Conservation (phyloP, 352 stramenopile genomes). For the Phytophthora europaea region DNA sequence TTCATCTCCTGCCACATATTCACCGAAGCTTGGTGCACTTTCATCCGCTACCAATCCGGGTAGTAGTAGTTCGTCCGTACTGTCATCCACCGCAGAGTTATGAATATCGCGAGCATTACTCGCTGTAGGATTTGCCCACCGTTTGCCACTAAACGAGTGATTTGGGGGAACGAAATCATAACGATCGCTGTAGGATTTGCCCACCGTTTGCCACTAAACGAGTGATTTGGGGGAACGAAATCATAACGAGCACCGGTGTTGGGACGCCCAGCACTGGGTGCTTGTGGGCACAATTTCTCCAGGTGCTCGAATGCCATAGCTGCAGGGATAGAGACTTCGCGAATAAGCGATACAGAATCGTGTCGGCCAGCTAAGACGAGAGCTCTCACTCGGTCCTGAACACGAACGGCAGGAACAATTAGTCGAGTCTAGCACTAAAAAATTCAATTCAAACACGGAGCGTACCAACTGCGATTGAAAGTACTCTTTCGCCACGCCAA, state of each 20-base stretch:
- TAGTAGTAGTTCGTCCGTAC: neutral
- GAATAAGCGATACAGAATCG: slow-evolving; percentile 62
- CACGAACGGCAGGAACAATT: neutral
- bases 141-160: slow-evolving; percentile 15
- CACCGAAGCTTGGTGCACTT: slow-evolving; percentile 12
- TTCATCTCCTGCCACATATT: slow-evolving; percentile 20
- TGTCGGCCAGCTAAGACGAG: slow-evolving; percentile 60
- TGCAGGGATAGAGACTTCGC: slow-evolving; percentile 57
- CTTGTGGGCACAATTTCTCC: slow-evolving; percentile 43
- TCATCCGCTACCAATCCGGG: slow-evolving; percentile 11
- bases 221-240: slow-evolving; percentile 28
- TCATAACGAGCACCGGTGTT: slow-evolving; percentile 25
- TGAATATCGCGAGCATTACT: neutral
- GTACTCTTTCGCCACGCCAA: slow-evolving; percentile 26
- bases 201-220: slow-evolving; percentile 17
- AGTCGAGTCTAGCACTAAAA: neutral
- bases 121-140: slow-evolving; percentile 14
- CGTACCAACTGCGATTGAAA: slow-evolving; percentile 49
- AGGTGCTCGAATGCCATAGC: slow-evolving; percentile 52
- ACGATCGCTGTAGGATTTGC: slow-evolving; percentile 9
- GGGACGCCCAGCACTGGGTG: neutral
- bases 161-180: slow-evolving; percentile 37
- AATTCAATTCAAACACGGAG: neutral
- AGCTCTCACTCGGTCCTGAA: slow-evolving; percentile 47
- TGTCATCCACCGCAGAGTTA: neutral